These are phyloP conservation scores for Aspergillus biplanus DNA, from an alignment of 495 filamentous ascomycete species.

Conservation along the genomic window DNA sequence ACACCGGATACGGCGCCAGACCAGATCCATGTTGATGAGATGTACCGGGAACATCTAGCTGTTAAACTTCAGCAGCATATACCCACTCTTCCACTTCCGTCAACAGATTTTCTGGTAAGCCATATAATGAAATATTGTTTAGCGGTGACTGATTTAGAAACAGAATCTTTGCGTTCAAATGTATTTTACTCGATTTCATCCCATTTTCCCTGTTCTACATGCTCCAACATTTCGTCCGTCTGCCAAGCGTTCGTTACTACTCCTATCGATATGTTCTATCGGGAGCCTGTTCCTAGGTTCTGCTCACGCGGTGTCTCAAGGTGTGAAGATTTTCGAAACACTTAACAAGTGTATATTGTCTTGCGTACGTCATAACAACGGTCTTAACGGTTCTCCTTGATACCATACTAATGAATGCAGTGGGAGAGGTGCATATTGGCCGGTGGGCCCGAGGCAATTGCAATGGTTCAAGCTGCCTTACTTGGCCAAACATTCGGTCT, in stretches of 20 bases:
- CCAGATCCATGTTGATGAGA: slow-evolving; percentile 26
- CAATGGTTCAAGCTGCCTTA: slow-evolving; percentile 37
- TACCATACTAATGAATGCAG: background rate
- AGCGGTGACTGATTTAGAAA: background rate
- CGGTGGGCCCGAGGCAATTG: slow-evolving; percentile 14
- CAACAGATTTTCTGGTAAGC: slow-evolving; percentile 30
- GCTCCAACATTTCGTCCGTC: slow-evolving; percentile 36
- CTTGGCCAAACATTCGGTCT: slow-evolving; percentile 43
- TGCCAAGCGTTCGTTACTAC: slow-evolving; percentile 24
- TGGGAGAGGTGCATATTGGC: slow-evolving; percentile 22
- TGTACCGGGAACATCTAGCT: slow-evolving; percentile 26
- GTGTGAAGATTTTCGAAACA: slow-evolving; percentile 36
- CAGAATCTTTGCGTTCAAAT: slow-evolving; percentile 36
- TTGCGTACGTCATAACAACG: slow-evolving; percentile 21
- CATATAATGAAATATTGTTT: background rate
- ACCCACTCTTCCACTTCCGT: slow-evolving; percentile 27
- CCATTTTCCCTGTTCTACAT: slow-evolving; percentile 36
- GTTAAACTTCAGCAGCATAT: slow-evolving; percentile 25
- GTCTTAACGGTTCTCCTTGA: too few relatives aligned
- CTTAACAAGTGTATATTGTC: slow-evolving; percentile 40
- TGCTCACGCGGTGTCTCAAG: slow-evolving; percentile 27
- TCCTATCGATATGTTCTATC: slow-evolving; percentile 34
- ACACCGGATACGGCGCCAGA: slow-evolving; percentile 19
- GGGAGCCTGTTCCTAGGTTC: slow-evolving; percentile 39
- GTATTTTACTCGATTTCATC: slow-evolving; percentile 36